Base-by-base conservation (phyloP, 495 filamentous ascomycete genomes). In the Aspergillus conjunctus region DNA sequence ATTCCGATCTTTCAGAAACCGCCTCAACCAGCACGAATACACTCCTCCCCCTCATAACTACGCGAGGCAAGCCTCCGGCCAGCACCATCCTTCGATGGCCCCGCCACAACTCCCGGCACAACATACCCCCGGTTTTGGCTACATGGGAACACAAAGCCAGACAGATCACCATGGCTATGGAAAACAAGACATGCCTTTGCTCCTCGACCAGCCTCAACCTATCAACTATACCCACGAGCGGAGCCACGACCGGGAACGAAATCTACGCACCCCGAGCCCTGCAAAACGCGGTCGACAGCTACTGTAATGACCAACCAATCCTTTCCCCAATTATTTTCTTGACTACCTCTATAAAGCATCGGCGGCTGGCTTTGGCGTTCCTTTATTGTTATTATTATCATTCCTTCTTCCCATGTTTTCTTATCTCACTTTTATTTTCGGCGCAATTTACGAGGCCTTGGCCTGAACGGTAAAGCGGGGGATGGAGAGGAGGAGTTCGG, bases 1-100 rank as follows among this genome's bases (percentile, higher is more conserved):
- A 52, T 78, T 80, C 64, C 70, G 73, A 41, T 73, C 75, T 8
- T 78, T 80, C 62, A 70, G 77, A 68, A 72, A 70, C 54, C 68
- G 71, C 56, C 69, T 67, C 12, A 69, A 68, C 33, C 73, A 75
- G 39, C 71, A 73, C 15, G 66, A 74, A 39, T 74, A 77, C 56
- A 17, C 64, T 7, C 67, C 67, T 30, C 53, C 69, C 22, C 48
- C 58, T 11, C 63, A 61, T 39, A 58, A 33, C 54, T 72, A 64
- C 34, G 44, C 66, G 17, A 63, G 62, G 14, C 71, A 68, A 30
- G 56, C 67, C 2, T 67, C 66, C 3, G 55, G 56, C 32, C 66
- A 75, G 20, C 66, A 73, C 44, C 62, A 70, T 33, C 61, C 68
- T 31, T 45, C 57, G 11, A 65, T 71, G 52, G 63, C 71, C 52